Evolutionary conservation across 352 stramenopile genomes (phyloP).

Genomic region (Globisporangium abappressorium): DNA sequence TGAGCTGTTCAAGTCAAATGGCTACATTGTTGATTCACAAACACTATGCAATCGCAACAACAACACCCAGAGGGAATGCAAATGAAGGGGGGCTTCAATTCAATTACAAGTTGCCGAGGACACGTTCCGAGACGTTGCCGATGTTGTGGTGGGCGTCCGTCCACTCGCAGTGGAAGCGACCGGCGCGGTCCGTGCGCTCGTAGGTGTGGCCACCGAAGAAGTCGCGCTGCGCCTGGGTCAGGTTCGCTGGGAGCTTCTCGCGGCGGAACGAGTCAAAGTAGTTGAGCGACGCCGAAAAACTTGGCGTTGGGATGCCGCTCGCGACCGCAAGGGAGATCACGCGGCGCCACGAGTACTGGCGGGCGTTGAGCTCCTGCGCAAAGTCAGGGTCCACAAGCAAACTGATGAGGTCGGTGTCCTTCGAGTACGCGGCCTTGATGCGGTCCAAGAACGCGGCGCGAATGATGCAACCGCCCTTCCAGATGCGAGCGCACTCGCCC

Average conservation of each 20-base stretch:
- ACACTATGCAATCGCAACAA: not conserved
- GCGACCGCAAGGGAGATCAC: constrained; percentile 96
- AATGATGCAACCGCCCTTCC: constrained; percentile 99
- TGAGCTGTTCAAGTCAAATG: not conserved
- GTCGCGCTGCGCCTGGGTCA: constrained; percentile 99
- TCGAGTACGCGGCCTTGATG: constrained; percentile 94
- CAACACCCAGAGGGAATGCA: not conserved
- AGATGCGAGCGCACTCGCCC: constrained; percentile 97
- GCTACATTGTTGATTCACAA: not conserved
- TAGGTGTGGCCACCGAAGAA: constrained; percentile 99
- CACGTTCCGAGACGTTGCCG: constrained; percentile 92
- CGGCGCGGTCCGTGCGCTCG: constrained; percentile 93
- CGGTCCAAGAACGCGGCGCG: constrained; percentile 96
- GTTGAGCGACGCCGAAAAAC: constrained; percentile 90
- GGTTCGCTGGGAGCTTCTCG: constrained; percentile 93
- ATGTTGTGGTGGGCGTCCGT: constrained; percentile 97
- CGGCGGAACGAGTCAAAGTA: constrained; percentile 99
- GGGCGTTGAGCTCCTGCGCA: constrained; percentile 92
- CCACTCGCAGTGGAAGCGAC: constrained; percentile 97
- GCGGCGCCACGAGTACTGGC: constrained; percentile 95
- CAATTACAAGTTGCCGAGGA: constrained; percentile 89
- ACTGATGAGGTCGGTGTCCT: constrained; percentile 92
- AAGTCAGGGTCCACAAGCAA: constrained; percentile 98
- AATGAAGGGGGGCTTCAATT: constrained; percentile 3
- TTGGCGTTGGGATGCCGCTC: constrained; percentile 91